A percentile compares a stretch with the other conserved stretches of the same genome.
Evolutionary conservation across 108 stramenopile species (phyloP).

Genomic region (Epipyxis sp.): DNA sequence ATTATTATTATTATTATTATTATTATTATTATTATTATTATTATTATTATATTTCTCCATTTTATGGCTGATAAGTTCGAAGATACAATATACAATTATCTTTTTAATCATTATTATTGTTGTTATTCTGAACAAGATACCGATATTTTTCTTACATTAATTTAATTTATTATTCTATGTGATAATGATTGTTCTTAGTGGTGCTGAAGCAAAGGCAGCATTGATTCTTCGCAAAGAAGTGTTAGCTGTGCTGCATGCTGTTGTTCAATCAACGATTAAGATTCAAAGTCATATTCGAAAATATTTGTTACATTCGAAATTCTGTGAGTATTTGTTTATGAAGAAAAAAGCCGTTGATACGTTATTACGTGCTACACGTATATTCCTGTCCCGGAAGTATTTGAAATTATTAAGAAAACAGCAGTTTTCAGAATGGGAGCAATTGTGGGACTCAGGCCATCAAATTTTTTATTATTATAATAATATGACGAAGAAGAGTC

Average conservation of each 20-base stretch:
- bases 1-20: too few species aligned
- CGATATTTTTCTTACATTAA: too few species aligned
- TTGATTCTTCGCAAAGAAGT: slow-evolving; percentile 33
- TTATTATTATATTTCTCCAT: too few species aligned
- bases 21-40: too few species aligned
- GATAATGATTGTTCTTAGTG: neutral
- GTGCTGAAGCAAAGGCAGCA: slow-evolving; percentile 31
- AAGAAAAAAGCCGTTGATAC: slow-evolving; percentile 31
- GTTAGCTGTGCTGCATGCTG: neutral
- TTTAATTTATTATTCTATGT: too few species aligned
- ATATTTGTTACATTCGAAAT: slow-evolving; percentile 29
- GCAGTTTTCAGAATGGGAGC: slow-evolving; percentile 44
- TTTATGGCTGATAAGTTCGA: too few species aligned
- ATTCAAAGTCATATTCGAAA: slow-evolving; percentile 36
- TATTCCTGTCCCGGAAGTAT: slow-evolving; percentile 1
- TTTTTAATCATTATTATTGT: too few species aligned
- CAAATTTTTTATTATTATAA: slow-evolving; percentile 45
- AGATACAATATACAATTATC: too few species aligned
- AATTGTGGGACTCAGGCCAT: slow-evolving; percentile 42
- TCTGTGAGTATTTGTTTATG: slow-evolving; percentile 22
- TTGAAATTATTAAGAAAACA: slow-evolving; percentile 30
- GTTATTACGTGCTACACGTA: slow-evolving; percentile 34
- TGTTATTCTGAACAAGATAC: too few species aligned
- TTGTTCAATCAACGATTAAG: neutral
- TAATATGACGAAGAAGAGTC: slow-evolving; percentile 37